Evolutionary conservation across 139 green algal species (phyloP).

Genomic region (Volvox reticuliferus): DNA sequence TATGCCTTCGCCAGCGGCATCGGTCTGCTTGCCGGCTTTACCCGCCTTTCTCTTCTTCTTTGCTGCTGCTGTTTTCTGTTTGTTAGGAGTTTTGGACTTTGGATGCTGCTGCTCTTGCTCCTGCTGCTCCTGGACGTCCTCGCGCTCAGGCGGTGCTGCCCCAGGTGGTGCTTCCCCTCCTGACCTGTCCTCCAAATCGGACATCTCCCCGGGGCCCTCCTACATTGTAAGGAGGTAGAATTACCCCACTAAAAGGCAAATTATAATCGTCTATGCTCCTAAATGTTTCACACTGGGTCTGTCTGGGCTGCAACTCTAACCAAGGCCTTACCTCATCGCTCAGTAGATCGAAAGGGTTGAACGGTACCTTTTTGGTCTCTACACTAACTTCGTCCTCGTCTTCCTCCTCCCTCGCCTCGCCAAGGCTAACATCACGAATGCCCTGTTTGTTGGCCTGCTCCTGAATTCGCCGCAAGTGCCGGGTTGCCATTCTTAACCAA

Average conservation of each 20-base stretch:
- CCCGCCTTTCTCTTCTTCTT: constrained; percentile 61
- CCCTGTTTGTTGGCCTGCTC: constrained; percentile 43
- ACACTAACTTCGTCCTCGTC: constrained; percentile 5
- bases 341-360: constrained; percentile 84
- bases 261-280: too few relatives aligned
- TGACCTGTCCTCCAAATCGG: neutral
- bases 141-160: neutral
- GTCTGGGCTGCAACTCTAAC: too few relatives aligned
- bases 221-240: too few relatives aligned
- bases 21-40: constrained; percentile 17
- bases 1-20: constrained; percentile 22
- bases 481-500: constrained; percentile 26
- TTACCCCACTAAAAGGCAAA: too few relatives aligned
- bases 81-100: neutral
- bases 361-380: constrained; percentile 33
- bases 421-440: neutral
- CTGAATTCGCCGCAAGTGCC: constrained; percentile 40
- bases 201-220: neutral
- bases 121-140: neutral
- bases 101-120: neutral
- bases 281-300: too few relatives aligned
- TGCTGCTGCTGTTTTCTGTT: neutral
- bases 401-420: constrained; percentile 29
- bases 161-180: neutral
- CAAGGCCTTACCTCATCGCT: constrained; percentile 59